phyloP scores from a whole-genome alignment of 495 filamentous ascomycete species.

The Astrocystis sublimbata region DNA sequence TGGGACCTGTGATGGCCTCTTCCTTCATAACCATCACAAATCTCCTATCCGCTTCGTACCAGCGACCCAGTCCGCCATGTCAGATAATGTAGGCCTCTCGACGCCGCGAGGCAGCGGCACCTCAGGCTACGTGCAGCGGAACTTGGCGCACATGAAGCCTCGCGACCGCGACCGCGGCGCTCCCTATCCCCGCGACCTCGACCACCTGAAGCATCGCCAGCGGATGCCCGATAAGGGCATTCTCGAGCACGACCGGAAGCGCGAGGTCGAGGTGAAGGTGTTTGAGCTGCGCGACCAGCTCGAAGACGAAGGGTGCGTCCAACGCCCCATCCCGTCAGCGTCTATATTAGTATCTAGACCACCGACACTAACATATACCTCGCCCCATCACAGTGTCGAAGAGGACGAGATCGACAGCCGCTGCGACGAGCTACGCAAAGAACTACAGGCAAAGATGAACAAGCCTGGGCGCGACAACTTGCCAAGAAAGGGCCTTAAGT shows the following conservation, averaged over 20 bases:
- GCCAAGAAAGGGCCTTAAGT: conserved; percentile 65
- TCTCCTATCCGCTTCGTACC: not conserved
- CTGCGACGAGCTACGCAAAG: conserved; percentile 63
- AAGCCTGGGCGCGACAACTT: conserved; percentile 34
- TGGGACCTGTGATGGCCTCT: not conserved
- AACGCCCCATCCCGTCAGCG: not conserved
- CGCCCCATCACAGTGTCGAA: conserved; percentile 51
- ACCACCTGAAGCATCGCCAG: conserved; percentile 64
- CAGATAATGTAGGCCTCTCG: conserved; percentile 94
- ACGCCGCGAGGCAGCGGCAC: conserved; percentile 95
- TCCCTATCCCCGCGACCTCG: conserved; percentile 65
- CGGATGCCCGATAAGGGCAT: conserved; percentile 89
- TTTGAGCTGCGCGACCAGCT: conserved; percentile 85
- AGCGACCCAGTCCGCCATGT: conserved; percentile 57
- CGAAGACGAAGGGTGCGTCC: conserved; percentile 75
- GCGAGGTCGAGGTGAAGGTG: conserved; percentile 87
- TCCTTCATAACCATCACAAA: not conserved
- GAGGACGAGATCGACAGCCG: conserved; percentile 78
- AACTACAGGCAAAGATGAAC: conserved; percentile 57
- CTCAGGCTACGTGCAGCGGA: conserved; percentile 95
- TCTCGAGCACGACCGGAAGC: conserved; percentile 86
- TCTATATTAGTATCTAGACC: no score
- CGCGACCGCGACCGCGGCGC: conserved; percentile 58
- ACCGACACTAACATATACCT: conserved; percentile 1
- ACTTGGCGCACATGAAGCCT: conserved; percentile 81